These are phyloP conservation scores for Hypholoma fasciculare DNA, from an alignment of 768 basidiomycete genomes.

Conservation along the genomic window DNA sequence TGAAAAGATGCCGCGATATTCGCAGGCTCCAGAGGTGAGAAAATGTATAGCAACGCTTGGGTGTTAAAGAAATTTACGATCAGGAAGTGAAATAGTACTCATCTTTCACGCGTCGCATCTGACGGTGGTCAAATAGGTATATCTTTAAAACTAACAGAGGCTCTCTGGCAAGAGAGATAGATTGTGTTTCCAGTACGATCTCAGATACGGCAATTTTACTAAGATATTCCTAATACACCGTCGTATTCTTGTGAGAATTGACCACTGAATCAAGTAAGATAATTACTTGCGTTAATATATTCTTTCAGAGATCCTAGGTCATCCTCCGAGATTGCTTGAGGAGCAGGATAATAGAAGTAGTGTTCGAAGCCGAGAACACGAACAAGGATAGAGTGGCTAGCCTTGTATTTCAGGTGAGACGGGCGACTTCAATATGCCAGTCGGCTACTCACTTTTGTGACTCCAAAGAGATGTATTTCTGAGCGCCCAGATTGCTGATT, in stretches of 20 bases:
- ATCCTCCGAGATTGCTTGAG: constrained; percentile 66
- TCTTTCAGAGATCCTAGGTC: constrained; percentile 63
- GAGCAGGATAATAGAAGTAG: constrained; percentile 88
- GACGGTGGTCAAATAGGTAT: constrained; percentile 63
- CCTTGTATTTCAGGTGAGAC: constrained; percentile 34
- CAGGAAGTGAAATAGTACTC: constrained; percentile 35
- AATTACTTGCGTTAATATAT: constrained; percentile 67
- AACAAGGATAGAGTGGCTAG: constrained; percentile 84
- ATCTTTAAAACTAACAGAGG: constrained; percentile 78
- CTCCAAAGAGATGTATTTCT: constrained; percentile 25
- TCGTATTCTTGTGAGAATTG: no score
- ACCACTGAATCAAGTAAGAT: no score
- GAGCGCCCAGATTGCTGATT: constrained; percentile 8
- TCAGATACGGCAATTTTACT: constrained; percentile 35
- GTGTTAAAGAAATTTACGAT: no score
- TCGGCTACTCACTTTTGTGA: constrained; percentile 21
- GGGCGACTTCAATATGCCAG: no score
- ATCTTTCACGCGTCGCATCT: constrained; percentile 82
- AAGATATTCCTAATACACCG: neutral
- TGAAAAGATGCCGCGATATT: constrained; percentile 56
- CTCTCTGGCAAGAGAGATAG: constrained; percentile 78
- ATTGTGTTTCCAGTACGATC: constrained; percentile 58
- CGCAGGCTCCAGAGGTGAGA: constrained; percentile 69
- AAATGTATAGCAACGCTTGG: constrained; percentile 35
- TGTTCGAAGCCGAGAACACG: constrained; percentile 79